Percentiles rank a stretch among this genome's conserved stretches.
Conservation (phyloP, 805 yeast species). For the Nakazawaea molendinolei region DNA sequence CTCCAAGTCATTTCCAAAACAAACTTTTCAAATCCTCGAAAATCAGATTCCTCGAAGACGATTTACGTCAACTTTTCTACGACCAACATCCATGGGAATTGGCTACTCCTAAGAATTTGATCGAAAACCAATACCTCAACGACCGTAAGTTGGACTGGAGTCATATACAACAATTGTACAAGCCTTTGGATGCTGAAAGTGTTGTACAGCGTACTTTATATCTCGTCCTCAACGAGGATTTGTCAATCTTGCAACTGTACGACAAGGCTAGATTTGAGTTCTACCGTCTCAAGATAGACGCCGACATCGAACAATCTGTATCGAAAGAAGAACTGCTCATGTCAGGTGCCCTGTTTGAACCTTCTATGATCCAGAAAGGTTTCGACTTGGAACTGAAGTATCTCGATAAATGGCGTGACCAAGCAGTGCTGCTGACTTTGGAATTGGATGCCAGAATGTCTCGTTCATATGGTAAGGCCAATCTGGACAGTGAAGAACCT, state of each 20-base stretch:
- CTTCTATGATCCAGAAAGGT: constrained; percentile 60
- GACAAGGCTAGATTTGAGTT: constrained; percentile 85
- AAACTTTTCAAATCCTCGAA: constrained; percentile 46
- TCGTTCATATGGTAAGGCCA: constrained; percentile 10
- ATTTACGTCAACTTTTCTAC: constrained; percentile 73
- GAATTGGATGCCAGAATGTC: constrained; percentile 38
- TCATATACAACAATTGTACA: constrained; percentile 60
- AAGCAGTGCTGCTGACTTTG: constrained; percentile 62
- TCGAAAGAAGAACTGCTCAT: constrained; percentile 78
- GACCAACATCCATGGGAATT: constrained; percentile 98
- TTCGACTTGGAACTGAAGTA: constrained; percentile 62
- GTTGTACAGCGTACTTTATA: constrained; percentile 72
- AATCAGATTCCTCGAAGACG: constrained; percentile 66
- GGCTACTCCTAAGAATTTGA: constrained; percentile 77
- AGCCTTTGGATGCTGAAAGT: constrained; percentile 83
- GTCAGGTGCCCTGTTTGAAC: constrained; percentile 73
- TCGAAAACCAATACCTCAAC: constrained; percentile 61
- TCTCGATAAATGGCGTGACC: constrained; percentile 66
- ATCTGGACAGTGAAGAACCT: constrained; percentile 18
- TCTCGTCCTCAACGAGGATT: constrained; percentile 32
- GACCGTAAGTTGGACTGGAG: constrained; percentile 71
- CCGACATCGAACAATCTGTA: constrained; percentile 66
- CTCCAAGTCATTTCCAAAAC: constrained; percentile 27
- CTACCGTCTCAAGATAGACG: constrained; percentile 77
- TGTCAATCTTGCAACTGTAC: constrained; percentile 58